phyloP scores from a whole-genome alignment of 2,329 filamentous ascomycete species.

The Nectriaceae sp. region DNA sequence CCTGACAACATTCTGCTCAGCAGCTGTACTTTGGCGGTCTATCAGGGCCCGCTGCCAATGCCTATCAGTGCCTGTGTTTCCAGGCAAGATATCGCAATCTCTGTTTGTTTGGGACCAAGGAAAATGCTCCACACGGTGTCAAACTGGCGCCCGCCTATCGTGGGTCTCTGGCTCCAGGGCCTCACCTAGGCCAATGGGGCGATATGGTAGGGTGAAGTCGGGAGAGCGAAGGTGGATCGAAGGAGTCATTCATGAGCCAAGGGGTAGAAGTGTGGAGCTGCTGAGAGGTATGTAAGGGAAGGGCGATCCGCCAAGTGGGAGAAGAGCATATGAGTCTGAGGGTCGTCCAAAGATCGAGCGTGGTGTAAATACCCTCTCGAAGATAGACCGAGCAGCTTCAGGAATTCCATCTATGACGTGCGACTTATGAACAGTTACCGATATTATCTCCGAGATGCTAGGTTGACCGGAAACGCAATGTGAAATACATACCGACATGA shows the following conservation, averaged over 20 bases:
- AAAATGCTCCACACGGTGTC: conserved; percentile 34
- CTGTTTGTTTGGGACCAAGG: conserved; percentile 11
- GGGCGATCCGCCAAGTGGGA: conserved; percentile 21
- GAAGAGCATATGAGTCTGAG: conserved; percentile 11
- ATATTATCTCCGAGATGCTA: background rate
- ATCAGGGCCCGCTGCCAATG: conserved; percentile 1
- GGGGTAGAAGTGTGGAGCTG: conserved; percentile 27
- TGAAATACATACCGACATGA: too few relatives aligned
- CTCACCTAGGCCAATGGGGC: conserved; percentile 22
- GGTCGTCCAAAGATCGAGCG: conserved; percentile 12
- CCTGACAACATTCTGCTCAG: conserved; percentile 11
- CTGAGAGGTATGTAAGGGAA: conserved; percentile 30
- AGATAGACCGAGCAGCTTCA: conserved; percentile 2
- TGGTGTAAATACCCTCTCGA: conserved; percentile 14
- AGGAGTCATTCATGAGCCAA: conserved; percentile 17
- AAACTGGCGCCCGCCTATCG: conserved; percentile 29
- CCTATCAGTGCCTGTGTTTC: conserved; percentile 26
- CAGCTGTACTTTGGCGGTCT: conserved; percentile 16
- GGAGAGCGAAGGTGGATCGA: conserved; percentile 20
- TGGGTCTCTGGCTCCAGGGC: conserved; percentile 19
- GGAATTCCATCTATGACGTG: background rate
- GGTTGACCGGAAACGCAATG: too few relatives aligned
- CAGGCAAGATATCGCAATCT: conserved; percentile 27
- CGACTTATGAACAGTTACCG: background rate
- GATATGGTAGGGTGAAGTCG: conserved; percentile 12